Base-by-base conservation (phyloP, 768 basidiomycete species). In the Trametes elegans region DNA sequence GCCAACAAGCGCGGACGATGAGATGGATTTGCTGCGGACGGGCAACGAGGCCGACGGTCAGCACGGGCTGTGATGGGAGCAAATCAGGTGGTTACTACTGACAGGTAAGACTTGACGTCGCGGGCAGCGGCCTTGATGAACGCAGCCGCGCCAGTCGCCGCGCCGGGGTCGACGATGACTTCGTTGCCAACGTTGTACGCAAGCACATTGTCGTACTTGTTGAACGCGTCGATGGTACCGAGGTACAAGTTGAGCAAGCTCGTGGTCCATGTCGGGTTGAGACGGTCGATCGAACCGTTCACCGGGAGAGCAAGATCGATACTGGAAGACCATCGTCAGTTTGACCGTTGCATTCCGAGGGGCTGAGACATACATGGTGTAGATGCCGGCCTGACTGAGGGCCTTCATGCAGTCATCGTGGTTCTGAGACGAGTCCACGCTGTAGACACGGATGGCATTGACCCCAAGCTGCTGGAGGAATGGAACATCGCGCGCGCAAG, bases 181-280 rank as follows among this genome's bases (percentile, higher is more conserved):
- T 96, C 94, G 64, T 97, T 97, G 19, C 93, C 94, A 55, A 97
- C 79, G 65, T 95, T 96, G 73, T 79, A 95, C 10, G 85, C 93
- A 52, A 96, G 74, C 14, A 97, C 81, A 62, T 97, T 97, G 76
- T 90, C 83, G 63, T 96, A 97, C 68, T 89, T 83, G 66, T 77
- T 77, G 76, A 95, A 95, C 0, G 74, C 76, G 59, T 90, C 77
- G 62, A 96, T 88, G 24, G 92, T 96, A 26, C 68, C 66, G 56
- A 87, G 77, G 70, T 95, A 97, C 55, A 83, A 77, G 67, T 92
- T 79, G 31, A 90, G 72, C n/a, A 95, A 72, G 66, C 84, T 89
- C 6, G 88, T 88, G 0, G 85, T 79, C 93, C 93, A 96, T 0
- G 85, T 68, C 0, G 93, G 93, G 26, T 73, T 64, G 35, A 68